phyloP scores from a whole-genome alignment of 495 filamentous ascomycete genomes.

The Hypoxylon crocopeplum region DNA sequence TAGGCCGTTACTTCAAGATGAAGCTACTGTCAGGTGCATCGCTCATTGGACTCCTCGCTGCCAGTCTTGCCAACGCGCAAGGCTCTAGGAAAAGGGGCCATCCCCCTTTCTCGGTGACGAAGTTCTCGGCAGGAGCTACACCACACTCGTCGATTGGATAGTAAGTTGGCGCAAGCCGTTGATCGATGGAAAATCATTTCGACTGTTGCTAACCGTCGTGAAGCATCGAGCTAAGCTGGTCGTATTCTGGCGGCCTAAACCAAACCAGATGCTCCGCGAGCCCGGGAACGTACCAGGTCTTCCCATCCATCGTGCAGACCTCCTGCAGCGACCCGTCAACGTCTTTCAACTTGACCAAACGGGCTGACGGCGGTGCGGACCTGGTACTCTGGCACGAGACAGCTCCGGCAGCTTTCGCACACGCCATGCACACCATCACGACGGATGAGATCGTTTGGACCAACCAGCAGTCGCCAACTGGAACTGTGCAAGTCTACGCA shows the following conservation, averaged over 20 bases:
- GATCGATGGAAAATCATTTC: not conserved
- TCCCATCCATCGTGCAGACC: slow-evolving; percentile 23
- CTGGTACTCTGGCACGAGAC: slow-evolving; percentile 16
- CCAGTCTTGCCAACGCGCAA: slow-evolving; percentile 14
- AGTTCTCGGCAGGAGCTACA: slow-evolving; percentile 27
- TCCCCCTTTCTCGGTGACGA: slow-evolving; percentile 14
- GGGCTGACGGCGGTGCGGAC: slow-evolving; percentile 11
- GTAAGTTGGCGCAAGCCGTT: slow-evolving; percentile 14
- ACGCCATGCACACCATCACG: slow-evolving; percentile 14
- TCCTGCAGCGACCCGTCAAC: slow-evolving; percentile 18
- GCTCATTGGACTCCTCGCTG: slow-evolving; percentile 12
- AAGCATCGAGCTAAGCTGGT: slow-evolving; percentile 22
- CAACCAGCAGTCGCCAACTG: slow-evolving; percentile 22
- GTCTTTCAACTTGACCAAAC: slow-evolving; percentile 19
- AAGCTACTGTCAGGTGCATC: slow-evolving; percentile 24
- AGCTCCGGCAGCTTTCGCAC: not conserved
- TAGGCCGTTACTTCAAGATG: slow-evolving; percentile 19
- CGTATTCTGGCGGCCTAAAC: slow-evolving; percentile 2
- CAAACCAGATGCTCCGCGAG: slow-evolving; percentile 13
- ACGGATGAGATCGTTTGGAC: slow-evolving; percentile 19
- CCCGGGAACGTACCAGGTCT: slow-evolving; percentile 8
- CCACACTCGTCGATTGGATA: slow-evolving; percentile 28
- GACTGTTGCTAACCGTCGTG: slow-evolving; percentile 4
- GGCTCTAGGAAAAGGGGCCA: not conserved
- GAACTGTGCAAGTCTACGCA: slow-evolving; percentile 39